Base-by-base conservation (phyloP, 2,329 filamentous ascomycete species). In the Cladophialophora carrionii region DNA sequence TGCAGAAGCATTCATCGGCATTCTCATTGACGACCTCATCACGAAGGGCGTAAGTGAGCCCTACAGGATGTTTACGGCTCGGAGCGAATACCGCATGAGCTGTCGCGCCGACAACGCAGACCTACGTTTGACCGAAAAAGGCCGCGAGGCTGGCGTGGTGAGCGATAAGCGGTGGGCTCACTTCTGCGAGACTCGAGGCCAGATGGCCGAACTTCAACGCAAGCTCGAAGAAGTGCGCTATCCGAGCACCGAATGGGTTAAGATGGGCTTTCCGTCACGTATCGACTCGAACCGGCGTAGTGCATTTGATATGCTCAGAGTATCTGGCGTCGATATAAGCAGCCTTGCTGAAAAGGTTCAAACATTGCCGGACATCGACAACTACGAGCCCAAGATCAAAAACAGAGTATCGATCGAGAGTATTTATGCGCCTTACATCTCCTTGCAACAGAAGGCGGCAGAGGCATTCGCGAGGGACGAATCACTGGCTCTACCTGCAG, bases 11-110 rank as follows among this genome's bases (percentile, higher is more conserved):
- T 99, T 97, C 77, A 98, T 99, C 73, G 95, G 95, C 71, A 90
- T 99, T 79, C 96, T 99, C 92, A 93, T 99, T 73, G 95, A 99
- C 77, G 95, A 99, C 76, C 86, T 99, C 43, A 88, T 96, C 74
- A 98, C 94, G 24, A 98, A 97, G 78, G 95, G 95, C 55, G 95
- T 99, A 32, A 93, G 90, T 2, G 95, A 99, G 75, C 95, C 95
- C 1, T 99, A 99, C 78, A 88, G 95, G 71, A 98, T 99, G 93
- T 99, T 99, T 80, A 99, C 95, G 1, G 90, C 91, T 5, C 88
- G 95, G 69, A 96, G 90, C 79, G 95, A 99, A 79, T 99, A 96
- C 78, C 90, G 95, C 68, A 93, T 99, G 85, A 91, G 89, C 51
- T 87, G 92, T 2, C 89, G 95, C 68, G 89, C 95, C 53, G 95